phyloP scores from a whole-genome alignment of 2,329 filamentous ascomycete species.

The Zalaria obscura region DNA sequence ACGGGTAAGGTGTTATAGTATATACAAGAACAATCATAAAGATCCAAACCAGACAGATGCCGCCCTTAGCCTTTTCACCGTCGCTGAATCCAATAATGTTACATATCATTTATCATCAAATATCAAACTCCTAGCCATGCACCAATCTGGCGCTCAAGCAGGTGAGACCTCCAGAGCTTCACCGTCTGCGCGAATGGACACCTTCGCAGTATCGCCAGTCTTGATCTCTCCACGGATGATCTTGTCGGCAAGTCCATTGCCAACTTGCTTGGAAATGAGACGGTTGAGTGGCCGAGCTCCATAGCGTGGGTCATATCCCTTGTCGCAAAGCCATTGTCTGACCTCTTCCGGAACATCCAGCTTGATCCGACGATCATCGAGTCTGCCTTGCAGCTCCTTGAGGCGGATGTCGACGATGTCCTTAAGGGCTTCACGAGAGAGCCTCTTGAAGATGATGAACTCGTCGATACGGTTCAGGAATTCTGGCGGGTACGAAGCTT shows the following conservation, averaged over 20 bases:
- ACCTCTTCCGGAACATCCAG: conserved; percentile 58
- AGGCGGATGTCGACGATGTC: conserved; percentile 92
- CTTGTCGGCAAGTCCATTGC: conserved; percentile 76
- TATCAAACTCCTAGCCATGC: background rate
- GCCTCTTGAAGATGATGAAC: conserved; percentile 88
- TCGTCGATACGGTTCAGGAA: conserved; percentile 95
- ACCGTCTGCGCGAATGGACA: conserved; percentile 50
- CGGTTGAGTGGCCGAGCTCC: conserved; percentile 84
- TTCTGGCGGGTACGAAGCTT: conserved; percentile 64
- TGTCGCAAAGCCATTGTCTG: conserved; percentile 74
- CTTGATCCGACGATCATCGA: conserved; percentile 73
- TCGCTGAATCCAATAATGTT: background rate
- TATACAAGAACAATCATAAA: too few species aligned
- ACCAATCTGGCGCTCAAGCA: background rate
- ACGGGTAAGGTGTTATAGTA: too few species aligned
- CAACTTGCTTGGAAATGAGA: conserved; percentile 78
- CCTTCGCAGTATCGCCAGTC: conserved; percentile 57
- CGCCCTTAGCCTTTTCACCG: too few species aligned
- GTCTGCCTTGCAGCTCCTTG: conserved; percentile 64
- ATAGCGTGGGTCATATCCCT: conserved; percentile 82
- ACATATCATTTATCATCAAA: background rate
- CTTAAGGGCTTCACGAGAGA: conserved; percentile 62
- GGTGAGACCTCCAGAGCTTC: conserved; percentile 17
- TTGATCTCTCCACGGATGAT: conserved; percentile 79
- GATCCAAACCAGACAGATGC: too few species aligned